Evolutionary conservation across 768 basidiomycete species (phyloP), one percentile per base, ranked within the genome.

Genomic region (Strobilomyces dryophilus): DNA sequence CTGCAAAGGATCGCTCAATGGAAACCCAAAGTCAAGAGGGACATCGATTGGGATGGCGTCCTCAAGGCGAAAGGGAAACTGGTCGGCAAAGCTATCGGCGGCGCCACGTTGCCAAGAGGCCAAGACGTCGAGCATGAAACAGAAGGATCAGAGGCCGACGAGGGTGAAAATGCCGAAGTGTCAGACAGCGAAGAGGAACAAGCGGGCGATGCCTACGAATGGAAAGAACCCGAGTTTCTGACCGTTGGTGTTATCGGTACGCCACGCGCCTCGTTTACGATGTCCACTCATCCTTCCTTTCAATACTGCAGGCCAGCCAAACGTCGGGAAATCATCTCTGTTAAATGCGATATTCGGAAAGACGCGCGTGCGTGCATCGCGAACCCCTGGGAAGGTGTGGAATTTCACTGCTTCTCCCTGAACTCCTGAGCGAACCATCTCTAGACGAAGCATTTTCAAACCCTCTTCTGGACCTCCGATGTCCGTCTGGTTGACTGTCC

Each of bases 401-500:
- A 18, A 48, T 29, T 2, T 39, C 39, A 29, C 24, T 18, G 18
- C 31, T 24, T 40, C 26, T 43, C 11, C 41, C 51, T 24, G 8
- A 18, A 40, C 14, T 12, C 34, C 40, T 45, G 21, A 41, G 47
- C 49, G 7, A 48, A 40, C 14, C 8, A 46, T 45, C 11, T 27
- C 4, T 57, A 89, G 91, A 97, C 93, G 4, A 97, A 95, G 71
- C 93, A 97, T 66, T 92, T 93, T 65, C 92, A 98, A 67, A 98
- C 95, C 0, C 79, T 95, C 40, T 95, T 87, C 68, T 91, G 87
- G 86, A 92, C 90, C 24, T 71, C 79, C 2, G 84, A 92, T 55
- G 80, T 98, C 55, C 87, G 92, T 43, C 79, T 98, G 9, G 92
- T 93, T 35, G 95, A 98, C 69, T 98, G 95, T 62, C 95, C 95